Evolutionary conservation across 495 filamentous ascomycete genomes (phyloP).

Genomic region (Xylaria bambusicola): DNA sequence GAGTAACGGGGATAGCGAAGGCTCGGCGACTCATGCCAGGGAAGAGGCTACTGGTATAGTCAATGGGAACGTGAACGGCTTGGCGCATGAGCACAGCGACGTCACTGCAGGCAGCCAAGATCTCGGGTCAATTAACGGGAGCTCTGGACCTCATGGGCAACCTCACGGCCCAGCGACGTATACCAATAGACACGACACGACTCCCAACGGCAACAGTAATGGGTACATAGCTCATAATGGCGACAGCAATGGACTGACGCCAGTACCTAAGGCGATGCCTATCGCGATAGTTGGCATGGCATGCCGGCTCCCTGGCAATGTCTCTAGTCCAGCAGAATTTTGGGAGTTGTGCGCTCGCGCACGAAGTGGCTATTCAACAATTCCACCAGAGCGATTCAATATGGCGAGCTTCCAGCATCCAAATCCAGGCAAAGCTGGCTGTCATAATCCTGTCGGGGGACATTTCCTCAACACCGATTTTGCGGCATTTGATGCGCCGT

Average conservation of each 20-base stretch:
- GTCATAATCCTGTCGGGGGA: constrained; percentile 74
- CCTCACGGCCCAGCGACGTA: constrained; percentile 21
- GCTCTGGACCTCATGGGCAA: constrained; percentile 14
- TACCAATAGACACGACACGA: constrained; percentile 9
- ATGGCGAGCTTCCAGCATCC: constrained; percentile 71
- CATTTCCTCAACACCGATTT: constrained; percentile 76
- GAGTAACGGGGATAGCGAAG: constrained; percentile 29
- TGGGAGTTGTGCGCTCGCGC: constrained; percentile 64
- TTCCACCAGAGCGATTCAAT: constrained; percentile 71
- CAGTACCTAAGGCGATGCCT: constrained; percentile 34
- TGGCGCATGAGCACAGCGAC: constrained; percentile 22
- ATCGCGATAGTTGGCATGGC: constrained; percentile 62
- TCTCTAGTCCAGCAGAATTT: constrained; percentile 56
- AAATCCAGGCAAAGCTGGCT: constrained; percentile 71
- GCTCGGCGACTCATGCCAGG: constrained; percentile 31
- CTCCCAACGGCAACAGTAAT: constrained; percentile 11
- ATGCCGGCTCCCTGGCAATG: constrained; percentile 54
- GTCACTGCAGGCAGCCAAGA: constrained; percentile 20
- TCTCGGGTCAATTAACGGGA: constrained; percentile 22
- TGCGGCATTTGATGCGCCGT: constrained; percentile 76
- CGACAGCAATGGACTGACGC: constrained; percentile 22
- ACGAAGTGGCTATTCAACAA: constrained; percentile 56
- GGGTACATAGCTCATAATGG: too few species aligned
- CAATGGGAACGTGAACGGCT: constrained; percentile 42
- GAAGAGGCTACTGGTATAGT: constrained; percentile 31